Percentiles rank a stretch among this genome's conserved stretches.
phyloP scores from a whole-genome alignment of 139 green algal species.

The Pleodorina starrii region DNA sequence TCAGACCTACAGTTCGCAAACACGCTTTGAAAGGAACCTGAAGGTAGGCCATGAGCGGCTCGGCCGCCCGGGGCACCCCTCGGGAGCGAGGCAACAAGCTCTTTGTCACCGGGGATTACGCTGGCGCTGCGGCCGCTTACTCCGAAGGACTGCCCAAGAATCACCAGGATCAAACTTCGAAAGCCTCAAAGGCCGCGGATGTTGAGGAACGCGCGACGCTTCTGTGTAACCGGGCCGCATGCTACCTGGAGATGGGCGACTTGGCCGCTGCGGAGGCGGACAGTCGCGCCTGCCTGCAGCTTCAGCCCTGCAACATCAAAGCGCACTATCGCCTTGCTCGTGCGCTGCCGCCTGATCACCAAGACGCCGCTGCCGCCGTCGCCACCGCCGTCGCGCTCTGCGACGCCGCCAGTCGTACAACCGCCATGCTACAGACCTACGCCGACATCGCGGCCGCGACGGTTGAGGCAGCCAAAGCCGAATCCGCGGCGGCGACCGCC shows the following conservation, averaged over 20 bases:
- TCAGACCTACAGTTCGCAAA: background rate
- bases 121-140: background rate
- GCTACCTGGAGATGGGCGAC: background rate
- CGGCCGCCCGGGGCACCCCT: background rate
- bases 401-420: background rate
- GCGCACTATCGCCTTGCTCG: slow-evolving; percentile 39
- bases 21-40: background rate
- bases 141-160: background rate
- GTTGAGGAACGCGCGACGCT: slow-evolving; percentile 4
- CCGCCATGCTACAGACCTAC: slow-evolving; percentile 28
- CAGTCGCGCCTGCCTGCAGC: slow-evolving; percentile 23
- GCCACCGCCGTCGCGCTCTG: slow-evolving; percentile 18
- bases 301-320: slow-evolving; percentile 20
- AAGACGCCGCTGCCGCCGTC: background rate
- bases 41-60: background rate
- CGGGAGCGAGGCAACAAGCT: background rate
- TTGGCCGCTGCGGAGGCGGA: slow-evolving; percentile 12
- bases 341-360: background rate
- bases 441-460: background rate
- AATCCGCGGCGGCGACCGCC: background rate
- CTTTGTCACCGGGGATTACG: background rate
- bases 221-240: slow-evolving; percentile 41
- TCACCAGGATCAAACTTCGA: background rate
- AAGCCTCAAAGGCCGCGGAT: background rate
- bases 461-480: background rate